Evolutionary conservation across 2,329 filamentous ascomycete species (phyloP), one percentile per base, ranked within the genome.

Genomic region (Hypoxylon sp.): DNA sequence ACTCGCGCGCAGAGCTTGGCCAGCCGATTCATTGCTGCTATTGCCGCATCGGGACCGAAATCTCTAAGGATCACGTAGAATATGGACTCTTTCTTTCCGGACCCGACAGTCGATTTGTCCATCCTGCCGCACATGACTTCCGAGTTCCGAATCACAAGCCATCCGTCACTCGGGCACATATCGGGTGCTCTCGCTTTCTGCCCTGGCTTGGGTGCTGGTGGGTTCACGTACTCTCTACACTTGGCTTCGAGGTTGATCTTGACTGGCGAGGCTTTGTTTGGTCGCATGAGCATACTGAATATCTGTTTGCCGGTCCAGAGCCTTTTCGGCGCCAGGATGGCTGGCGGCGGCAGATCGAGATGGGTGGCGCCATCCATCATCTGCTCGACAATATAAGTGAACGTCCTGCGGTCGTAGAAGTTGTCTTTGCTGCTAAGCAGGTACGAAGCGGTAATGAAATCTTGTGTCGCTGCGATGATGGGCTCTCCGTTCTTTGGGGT

Each of bases 281-380:
- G 94, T 26, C 90, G 86, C 89, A 99, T 86, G 45, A 98, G 79
- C 45, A 98, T 83, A 72, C 90, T 96, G 79, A 97, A 98, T 1
- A 98, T 83, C 71, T 98, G 95, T 74, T 99, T 99, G 63, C 95
- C 95, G 0, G 95, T 99, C 95, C 95, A 99, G 17, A 97, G 79
- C 53, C 87, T 85, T 70, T 92, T 83, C 0, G 95, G 95, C 63
- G 95, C 96, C 62, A 96, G 73, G 37, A 98, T 88, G 0, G 92
- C 86, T 1, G 95, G 95, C 0, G 91, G 90, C 0, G 95, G 95
- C 9, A 99, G 79, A 58, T 97, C 91, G 31, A 98, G 83, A 13
- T 88, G 84, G 5, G 88, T 86, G 55, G 88, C 84, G 18, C 88
- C 88, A 47, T 93, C 88, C 70, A 97, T 88, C 95, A 99, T 99